Percentiles rank a stretch among this genome's conserved stretches.
Evolutionary conservation across 768 basidiomycete genomes (phyloP).

Genomic region (Tricholoma flavovirens): DNA sequence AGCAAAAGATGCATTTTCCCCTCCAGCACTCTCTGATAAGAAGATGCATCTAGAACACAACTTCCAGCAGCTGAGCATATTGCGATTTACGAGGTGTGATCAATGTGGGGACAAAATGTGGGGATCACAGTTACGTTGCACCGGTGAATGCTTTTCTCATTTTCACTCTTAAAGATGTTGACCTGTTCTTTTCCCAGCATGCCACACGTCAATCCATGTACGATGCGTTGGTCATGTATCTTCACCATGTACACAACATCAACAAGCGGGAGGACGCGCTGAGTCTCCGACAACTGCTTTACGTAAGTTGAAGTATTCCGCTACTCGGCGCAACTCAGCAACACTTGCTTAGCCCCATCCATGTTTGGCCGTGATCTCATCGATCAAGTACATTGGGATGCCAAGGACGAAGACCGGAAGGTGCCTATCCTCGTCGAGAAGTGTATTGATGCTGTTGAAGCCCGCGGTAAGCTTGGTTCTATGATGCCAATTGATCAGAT

Average conservation of each 20-base stretch:
- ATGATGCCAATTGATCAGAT: background rate
- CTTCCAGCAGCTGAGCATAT: conserved; percentile 84
- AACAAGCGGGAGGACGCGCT: conserved; percentile 25
- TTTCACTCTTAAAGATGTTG: background rate
- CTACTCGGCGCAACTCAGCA: conserved; percentile 10
- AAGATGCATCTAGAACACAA: conserved; percentile 58
- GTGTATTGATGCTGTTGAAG: conserved; percentile 92
- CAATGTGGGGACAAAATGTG: conserved; percentile 98
- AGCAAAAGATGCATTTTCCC: conserved; percentile 38
- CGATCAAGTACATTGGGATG: conserved; percentile 76
- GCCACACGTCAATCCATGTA: conserved; percentile 81
- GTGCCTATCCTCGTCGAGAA: conserved; percentile 92
- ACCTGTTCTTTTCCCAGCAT: conserved; percentile 42
- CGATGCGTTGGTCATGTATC: conserved; percentile 74
- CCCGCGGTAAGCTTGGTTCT: conserved; percentile 51
- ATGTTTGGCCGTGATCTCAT: conserved; percentile 89
- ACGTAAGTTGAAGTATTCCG: conserved; percentile 29
- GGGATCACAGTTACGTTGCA: conserved; percentile 92
- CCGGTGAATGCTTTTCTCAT: conserved; percentile 48
- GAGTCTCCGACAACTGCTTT: conserved; percentile 29
- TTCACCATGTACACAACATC: conserved; percentile 59
- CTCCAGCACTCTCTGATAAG: conserved; percentile 25
- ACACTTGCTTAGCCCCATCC: conserved; percentile 53
- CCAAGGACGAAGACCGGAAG: conserved; percentile 48
- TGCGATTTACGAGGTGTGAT: conserved; percentile 90